Base-by-base conservation (phyloP, 2,329 filamentous ascomycete genomes). In the Claviceps monticola region DNA sequence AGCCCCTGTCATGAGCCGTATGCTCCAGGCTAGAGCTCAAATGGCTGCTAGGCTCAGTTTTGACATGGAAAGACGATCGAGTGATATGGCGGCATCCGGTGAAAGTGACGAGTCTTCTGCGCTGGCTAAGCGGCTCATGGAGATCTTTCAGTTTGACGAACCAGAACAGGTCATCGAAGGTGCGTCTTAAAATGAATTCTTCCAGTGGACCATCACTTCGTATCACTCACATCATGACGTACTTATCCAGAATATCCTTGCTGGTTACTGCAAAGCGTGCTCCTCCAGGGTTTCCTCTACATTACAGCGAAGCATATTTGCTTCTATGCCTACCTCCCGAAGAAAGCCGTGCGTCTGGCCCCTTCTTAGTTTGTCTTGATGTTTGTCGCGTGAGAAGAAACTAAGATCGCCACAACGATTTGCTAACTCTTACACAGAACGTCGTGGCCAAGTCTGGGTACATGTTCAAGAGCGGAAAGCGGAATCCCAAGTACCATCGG, bases 251-350 rank as follows among this genome's bases (percentile, higher is more conserved):
- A 97, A 71, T 96, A 94, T 64, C 86, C 89, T 8, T 97, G 91
- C 69, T 96, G 88, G 83, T 72, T 97, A 41, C 71, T 97, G 37
- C 89, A 96, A 65, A 95, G 86, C 62, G 88, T 95, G 45, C 73
- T 97, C 34, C 76, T 97, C 8, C 89, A 96, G 64, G 93, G 93
- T 5, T 96, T 93, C 65, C 84, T 98, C 77, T 97, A 97, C 69
- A 87, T 98, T 62, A 97, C 93, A 0, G 76, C 85, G 55, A 86
- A 84, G 59, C 93, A 98, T 64, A 86, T 97, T 55, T 96, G 90
- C 69, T 98, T 97, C 66, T 97, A 96, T 64, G 89, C 93, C 41
- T 96, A 96, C 64, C 76, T 97, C n/a, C 89, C 89, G 6, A 94
- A 90, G 73, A 95, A 93, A 74, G 81, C 85, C 49, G 85, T 86